Percentiles rank a stretch among this genome's conserved stretches.
Evolutionary conservation across 192 early-diverging fungal species (phyloP).

Genomic region (Chytriomyces sp.): DNA sequence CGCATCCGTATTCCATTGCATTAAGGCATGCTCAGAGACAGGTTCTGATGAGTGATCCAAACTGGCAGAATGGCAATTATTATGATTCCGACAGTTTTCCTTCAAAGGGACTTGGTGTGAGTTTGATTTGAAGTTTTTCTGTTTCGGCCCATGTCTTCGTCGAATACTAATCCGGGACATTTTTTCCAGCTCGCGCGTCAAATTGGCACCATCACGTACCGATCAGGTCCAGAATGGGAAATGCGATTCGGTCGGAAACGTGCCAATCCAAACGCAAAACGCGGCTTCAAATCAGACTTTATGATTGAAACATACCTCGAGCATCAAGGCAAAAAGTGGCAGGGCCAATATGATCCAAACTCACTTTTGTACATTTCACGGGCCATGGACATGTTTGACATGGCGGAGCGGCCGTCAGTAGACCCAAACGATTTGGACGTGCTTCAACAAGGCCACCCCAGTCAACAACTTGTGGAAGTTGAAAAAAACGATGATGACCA

Average conservation of each 20-base stretch:
- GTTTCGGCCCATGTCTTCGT: neutral
- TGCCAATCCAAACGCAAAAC: slow-evolving; percentile 61
- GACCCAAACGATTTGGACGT: neutral
- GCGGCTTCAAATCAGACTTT: slow-evolving; percentile 68
- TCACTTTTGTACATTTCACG: slow-evolving; percentile 62
- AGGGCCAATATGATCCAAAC: slow-evolving; percentile 91
- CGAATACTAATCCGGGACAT: too few species aligned
- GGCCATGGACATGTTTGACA: slow-evolving; percentile 94
- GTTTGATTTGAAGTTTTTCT: neutral
- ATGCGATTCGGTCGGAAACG: slow-evolving; percentile 89
- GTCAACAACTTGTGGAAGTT: neutral
- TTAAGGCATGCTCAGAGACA: slow-evolving; percentile 90
- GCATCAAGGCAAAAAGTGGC: slow-evolving; percentile 92
- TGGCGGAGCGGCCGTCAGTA: slow-evolving; percentile 45
- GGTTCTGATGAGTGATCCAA: slow-evolving; percentile 94
- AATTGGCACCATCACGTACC: slow-evolving; percentile 59
- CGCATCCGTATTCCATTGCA: slow-evolving; percentile 97
- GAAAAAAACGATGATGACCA: slow-evolving; percentile 5
- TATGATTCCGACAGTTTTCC: slow-evolving; percentile 71
- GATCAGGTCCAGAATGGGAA: slow-evolving; percentile 98
- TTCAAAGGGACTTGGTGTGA: slow-evolving; percentile 90
- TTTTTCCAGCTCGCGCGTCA: slow-evolving; percentile 3
- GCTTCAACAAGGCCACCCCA: neutral
- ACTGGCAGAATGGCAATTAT: slow-evolving; percentile 94
- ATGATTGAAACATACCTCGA: slow-evolving; percentile 96